Evolutionary conservation across 2,329 filamentous ascomycete genomes (phyloP).

Genomic region (Incumbomyces lentus): DNA sequence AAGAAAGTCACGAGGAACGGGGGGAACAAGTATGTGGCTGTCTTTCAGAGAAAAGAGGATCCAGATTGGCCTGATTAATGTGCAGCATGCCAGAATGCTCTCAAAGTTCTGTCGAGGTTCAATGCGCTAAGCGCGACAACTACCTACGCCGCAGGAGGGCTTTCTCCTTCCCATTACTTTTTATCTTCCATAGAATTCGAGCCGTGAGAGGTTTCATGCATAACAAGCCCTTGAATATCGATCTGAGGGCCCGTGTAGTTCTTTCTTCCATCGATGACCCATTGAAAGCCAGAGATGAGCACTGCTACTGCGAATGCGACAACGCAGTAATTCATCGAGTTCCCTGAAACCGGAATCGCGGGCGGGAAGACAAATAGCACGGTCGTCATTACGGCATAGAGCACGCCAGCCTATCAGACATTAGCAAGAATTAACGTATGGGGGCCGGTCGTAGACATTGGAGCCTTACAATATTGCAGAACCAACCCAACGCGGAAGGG

Average conservation of each 20-base stretch:
- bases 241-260: conserved; percentile 47
- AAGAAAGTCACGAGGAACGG: conserved; percentile 92
- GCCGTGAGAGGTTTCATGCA: no score
- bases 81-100: no score
- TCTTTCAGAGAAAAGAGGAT: conserved; percentile 72
- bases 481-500: conserved; percentile 47
- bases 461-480: conserved; percentile 42
- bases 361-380: conserved; percentile 68
- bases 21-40: conserved; percentile 80
- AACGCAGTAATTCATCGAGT: conserved; percentile 54
- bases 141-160: no score
- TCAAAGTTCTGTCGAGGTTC: no score
- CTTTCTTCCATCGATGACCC: conserved; percentile 51
- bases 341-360: conserved; percentile 50
- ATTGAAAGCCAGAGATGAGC: conserved; percentile 47
- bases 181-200: no score
- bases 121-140: no score
- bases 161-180: no score
- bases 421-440: conserved; percentile 8
- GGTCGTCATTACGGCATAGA: conserved; percentile 59
- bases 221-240: conserved; percentile 29
- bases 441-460: neutral
- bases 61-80: conserved; percentile 51
- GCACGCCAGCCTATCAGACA: conserved; percentile 41
- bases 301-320: conserved; percentile 50